Base-by-base conservation (phyloP, 805 yeast species). In the Ogataea paradorogensis region DNA sequence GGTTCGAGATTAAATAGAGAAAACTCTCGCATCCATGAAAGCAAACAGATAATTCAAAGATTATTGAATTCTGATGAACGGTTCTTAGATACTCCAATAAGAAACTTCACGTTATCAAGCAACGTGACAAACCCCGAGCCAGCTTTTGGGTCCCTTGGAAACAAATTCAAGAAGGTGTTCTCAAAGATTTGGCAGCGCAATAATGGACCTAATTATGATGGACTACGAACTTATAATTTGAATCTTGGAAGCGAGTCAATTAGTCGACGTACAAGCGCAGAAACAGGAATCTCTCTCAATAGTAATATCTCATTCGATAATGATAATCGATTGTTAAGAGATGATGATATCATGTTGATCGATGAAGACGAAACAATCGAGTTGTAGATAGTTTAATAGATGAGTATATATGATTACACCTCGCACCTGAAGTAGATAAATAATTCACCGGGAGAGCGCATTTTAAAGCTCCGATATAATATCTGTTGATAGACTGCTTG, bases 321-420 rank as follows among this genome's bases (percentile, higher is more conserved):
- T 10, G 65, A 60, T 35, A 58, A 58, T 33, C 43, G 53, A 15
- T 33, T 60, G 7, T 38, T 60, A 4, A 45, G 56, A 10, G 65
- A 60, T 25, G 63, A 59, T 22, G 62, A 56, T 14, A 47, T 56
- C 26, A 47, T 55, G 51, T 39, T 47, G 26, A 50, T 47, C 6
- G 58, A 53, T 35, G 61, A 55, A 15, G 60, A 51, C 24, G 36
- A 38, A 14, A 22, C 32, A 9, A 25, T 27, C 21, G 35, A 37
- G 18, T 14, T 38, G 27, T 38, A 27, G 23, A 27, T 20, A 15
- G n/a, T 23, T 23, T 23, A 23, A 23, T 23, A 23, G 25, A 23
- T 23, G 8, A 7, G n/a, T 21, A 22, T 15, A 14, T 21, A 22
- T 15, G 11, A 9, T 10, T 16, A 31, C 42, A 27, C 42, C 42